A percentile compares a stretch with the other conserved stretches of the same genome.
These are phyloP conservation scores for Cladosporium cucumerinum DNA, from an alignment of 2,329 filamentous ascomycete species.

Conservation along the genomic window DNA sequence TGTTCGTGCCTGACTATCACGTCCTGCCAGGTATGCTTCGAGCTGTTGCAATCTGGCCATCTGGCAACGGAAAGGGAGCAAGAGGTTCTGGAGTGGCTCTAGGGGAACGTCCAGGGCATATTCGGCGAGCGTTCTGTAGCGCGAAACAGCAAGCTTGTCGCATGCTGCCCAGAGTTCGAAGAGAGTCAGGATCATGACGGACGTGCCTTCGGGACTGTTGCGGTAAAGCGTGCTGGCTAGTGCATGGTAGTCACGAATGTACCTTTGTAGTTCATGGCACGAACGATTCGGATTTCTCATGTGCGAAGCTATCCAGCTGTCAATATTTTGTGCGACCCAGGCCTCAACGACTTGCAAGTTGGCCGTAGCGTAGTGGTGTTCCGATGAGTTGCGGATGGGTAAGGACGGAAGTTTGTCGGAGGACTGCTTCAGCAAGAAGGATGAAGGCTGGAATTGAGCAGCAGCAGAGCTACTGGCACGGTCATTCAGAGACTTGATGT, in stretches of 20 bases:
- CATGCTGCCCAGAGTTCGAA: constrained; percentile 59
- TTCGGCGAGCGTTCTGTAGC: constrained; percentile 48
- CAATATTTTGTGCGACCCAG: constrained; percentile 22
- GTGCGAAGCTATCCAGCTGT: no score
- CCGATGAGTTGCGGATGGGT: not conserved
- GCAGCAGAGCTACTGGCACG: no score
- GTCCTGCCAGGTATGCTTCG: constrained; percentile 51
- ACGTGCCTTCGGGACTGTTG: constrained; percentile 55
- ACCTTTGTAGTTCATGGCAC: no score
- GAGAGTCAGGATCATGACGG: constrained; percentile 51
- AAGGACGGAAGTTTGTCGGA: no score
- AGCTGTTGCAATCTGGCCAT: constrained; percentile 52
- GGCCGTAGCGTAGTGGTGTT: constrained; percentile 8
- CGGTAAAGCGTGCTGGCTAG: no score
- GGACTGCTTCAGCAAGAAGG: no score
- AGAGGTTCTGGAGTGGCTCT: constrained; percentile 53
- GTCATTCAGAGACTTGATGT: no score
- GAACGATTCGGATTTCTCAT: no score
- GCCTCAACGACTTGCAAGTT: constrained; percentile 24
- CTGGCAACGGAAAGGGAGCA: constrained; percentile 46
- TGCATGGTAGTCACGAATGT: constrained; percentile 24
- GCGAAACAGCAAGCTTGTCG: constrained; percentile 46
- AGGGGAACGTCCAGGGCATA: constrained; percentile 53
- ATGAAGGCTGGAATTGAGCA: no score
- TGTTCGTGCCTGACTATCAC: no score